A percentile compares a stretch with the other conserved stretches of the same genome.
Conservation (phyloP, 106 monocot genomes). For the Apostasia shenzhenica region DNA sequence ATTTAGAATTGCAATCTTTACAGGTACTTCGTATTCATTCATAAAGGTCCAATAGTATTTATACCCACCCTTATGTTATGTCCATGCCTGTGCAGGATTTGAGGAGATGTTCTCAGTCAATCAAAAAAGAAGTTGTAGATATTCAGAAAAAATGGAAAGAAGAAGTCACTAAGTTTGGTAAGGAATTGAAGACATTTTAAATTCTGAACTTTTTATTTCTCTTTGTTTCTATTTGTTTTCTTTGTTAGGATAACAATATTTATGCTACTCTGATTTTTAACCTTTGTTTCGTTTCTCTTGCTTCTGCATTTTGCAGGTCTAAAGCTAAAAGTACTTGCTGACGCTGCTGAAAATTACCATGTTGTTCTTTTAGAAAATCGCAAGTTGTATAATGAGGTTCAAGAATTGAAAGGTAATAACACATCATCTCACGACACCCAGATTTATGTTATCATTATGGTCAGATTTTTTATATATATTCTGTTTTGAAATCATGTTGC, state of each 20-base stretch:
- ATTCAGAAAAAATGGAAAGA: constrained; percentile 32
- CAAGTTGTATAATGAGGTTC: constrained; percentile 64
- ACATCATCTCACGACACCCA: neutral
- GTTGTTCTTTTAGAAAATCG: constrained; percentile 53
- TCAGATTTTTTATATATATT: neutral
- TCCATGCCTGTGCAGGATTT: constrained; percentile 30
- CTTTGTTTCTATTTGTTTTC: neutral
- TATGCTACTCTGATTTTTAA: neutral
- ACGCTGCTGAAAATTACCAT: constrained; percentile 51
- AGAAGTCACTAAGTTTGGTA: constrained; percentile 49
- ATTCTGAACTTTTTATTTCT: neutral
- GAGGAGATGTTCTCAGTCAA: constrained; percentile 33
- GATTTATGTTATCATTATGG: neutral
- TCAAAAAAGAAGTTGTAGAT: constrained; percentile 36
- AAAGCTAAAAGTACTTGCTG: constrained; percentile 46
- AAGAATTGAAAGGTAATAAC: constrained; percentile 65
- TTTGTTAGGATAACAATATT: neutral
- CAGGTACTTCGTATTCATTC: constrained; percentile 34
- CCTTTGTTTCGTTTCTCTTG: neutral
- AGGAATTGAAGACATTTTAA: neutral
- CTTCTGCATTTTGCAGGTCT: constrained; percentile 18
- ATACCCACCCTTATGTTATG: neutral
- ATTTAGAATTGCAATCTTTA: constrained; percentile 28
- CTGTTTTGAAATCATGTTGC: neutral
- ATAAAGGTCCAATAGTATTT: neutral